Evolutionary conservation across 163 green algal genomes (phyloP).

Genomic region (Prototheca stagnorum): DNA sequence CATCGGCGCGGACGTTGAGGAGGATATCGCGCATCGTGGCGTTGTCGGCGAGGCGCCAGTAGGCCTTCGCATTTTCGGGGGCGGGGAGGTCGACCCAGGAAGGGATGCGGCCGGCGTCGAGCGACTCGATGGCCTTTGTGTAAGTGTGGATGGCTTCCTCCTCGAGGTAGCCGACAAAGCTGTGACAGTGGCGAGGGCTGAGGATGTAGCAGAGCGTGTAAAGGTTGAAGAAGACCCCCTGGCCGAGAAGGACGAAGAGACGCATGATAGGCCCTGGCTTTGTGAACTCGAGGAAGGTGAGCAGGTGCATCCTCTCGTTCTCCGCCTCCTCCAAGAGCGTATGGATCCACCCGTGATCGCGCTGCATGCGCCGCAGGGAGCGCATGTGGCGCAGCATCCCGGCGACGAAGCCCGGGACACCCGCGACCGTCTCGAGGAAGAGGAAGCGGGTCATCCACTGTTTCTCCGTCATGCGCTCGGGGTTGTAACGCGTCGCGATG

Average conservation of each 20-base stretch:
- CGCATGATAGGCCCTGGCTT: constrained; percentile 49
- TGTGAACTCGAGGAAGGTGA: constrained; percentile 75
- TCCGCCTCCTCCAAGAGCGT: constrained; percentile 79
- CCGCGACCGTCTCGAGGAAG: constrained; percentile 85
- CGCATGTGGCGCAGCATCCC: constrained; percentile 70
- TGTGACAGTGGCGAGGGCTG: constrained; percentile 58
- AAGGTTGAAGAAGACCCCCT: constrained; percentile 69
- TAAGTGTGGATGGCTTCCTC: constrained; percentile 83
- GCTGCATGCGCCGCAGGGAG: constrained; percentile 54
- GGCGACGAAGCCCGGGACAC: constrained; percentile 83
- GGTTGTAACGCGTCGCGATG: constrained; percentile 46
- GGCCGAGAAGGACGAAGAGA: constrained; percentile 36
- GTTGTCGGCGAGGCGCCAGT: constrained; percentile 50
- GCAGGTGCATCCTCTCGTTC: constrained; percentile 94
- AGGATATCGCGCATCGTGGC: constrained; percentile 71
- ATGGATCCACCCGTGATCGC: constrained; percentile 68
- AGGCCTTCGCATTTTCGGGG: constrained; percentile 32
- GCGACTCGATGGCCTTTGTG: constrained; percentile 41
- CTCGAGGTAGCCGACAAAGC: constrained; percentile 76
- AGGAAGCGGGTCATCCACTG: constrained; percentile 62
- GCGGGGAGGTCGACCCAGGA: constrained; percentile 17
- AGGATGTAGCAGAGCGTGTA: constrained; percentile 76
- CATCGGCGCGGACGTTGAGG: constrained; percentile 72
- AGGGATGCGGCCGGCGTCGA: constrained; percentile 27
- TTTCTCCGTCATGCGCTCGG: constrained; percentile 43